These are phyloP conservation scores for Pulveroboletus sp. DNA, from an alignment of 768 basidiomycete species.

Conservation along the genomic window DNA sequence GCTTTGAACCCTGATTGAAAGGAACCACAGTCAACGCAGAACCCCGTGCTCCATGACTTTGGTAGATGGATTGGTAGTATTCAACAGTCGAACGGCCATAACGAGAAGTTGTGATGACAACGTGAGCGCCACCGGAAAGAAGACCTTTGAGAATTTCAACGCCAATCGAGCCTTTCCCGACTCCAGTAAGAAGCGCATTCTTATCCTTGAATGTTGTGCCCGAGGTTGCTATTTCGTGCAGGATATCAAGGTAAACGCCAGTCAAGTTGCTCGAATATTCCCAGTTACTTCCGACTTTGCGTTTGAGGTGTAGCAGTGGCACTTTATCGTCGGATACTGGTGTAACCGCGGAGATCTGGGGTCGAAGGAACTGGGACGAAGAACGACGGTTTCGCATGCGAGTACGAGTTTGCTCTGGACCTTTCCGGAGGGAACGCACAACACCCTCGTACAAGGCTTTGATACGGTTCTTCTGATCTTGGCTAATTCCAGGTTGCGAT, in stretches of 20 bases:
- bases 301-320: constrained; percentile 92
- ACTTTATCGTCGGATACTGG: constrained; percentile 83
- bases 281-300: constrained; percentile 93
- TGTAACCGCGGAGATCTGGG: constrained; percentile 67
- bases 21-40: constrained; percentile 98
- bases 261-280: constrained; percentile 98
- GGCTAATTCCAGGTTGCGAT: constrained; percentile 93
- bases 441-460: constrained; percentile 95
- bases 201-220: constrained; percentile 99
- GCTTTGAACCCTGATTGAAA: constrained; percentile 98
- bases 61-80: constrained; percentile 98
- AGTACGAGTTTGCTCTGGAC: constrained; percentile 56
- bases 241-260: constrained; percentile 90
- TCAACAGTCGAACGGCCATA: constrained; percentile 95
- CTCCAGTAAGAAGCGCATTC: constrained; percentile 96
- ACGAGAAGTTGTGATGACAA: constrained; percentile 96
- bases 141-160: constrained; percentile 97
- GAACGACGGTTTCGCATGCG: constrained; percentile 76
- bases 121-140: constrained; percentile 92
- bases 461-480: constrained; percentile 94
- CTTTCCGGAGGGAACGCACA: constrained; percentile 84
- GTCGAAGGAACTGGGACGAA: constrained; percentile 96
- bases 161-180: constrained; percentile 96
- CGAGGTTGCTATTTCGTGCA: constrained; percentile 97
- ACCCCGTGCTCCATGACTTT: constrained; percentile 89